Base-by-base conservation (phyloP, 1,284 basidiomycete genomes). In the Singerocomus rubriflavus region DNA sequence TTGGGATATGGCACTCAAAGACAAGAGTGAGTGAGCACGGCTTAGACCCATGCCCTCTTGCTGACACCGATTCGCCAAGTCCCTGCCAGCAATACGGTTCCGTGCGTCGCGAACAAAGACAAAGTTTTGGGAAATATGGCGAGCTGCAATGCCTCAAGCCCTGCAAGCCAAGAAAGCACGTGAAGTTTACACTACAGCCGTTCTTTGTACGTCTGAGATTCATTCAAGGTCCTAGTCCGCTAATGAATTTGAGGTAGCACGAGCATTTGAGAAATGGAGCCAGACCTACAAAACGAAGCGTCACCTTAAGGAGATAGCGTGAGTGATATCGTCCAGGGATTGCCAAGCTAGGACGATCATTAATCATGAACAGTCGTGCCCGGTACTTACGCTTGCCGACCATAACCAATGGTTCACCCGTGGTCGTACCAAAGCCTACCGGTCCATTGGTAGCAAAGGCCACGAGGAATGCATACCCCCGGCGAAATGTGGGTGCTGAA, bases 231-330 rank as follows among this genome's bases (percentile, higher is more conserved):
- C 11, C 16, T 40, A 37, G 44, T 46, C 52, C 52, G 45, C 50
- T 54, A 50, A 57, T 53, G 38, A 56, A 53, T 46, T 39, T 46
- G 44, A 21, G 57, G 12, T 56, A 91, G 88, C 73, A 44, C 78
- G 72, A 64, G 74, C 65, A 39, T 73, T 90, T 48, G 75, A 77
- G 38, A 81, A 75, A 55, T 91, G 88, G 88, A 59, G 74, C 25
- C 77, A 84, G 64, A 73, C 73, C 7, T 81, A 88, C 59, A 78
- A 78, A 62, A 82, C 80, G 17, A 88, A 85, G 63, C 76, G 84
- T 35, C 82, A 85, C 37, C 75, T 86, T 36, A 90, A 89, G 66
- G 87, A 89, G 50, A 84, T 90, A 47, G 86, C 85, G 88, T 91
- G 66, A 74, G 88, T 80, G 48, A 57, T 46, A 40, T 51, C 39